These are phyloP conservation scores for Monocercomonoides exilis DNA, from an alignment of 78 protist species.

Conservation along the genomic window DNA sequence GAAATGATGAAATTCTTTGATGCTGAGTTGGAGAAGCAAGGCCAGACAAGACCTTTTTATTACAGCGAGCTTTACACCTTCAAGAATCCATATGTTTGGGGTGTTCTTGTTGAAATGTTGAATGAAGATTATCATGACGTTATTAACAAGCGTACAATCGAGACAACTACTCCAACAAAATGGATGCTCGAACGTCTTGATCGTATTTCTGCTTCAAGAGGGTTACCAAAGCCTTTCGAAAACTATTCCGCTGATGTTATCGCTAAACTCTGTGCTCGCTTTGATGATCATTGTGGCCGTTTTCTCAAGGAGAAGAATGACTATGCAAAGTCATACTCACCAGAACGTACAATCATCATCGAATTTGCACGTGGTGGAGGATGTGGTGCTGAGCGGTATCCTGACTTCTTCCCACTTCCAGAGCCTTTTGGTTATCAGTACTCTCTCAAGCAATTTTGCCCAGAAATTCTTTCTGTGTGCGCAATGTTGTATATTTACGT, in stretches of 20 bases:
- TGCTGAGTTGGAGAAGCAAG: background rate
- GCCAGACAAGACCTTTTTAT: slow-evolving; percentile 10
- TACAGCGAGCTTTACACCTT: background rate
- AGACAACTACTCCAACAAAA: background rate
- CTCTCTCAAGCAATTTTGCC: slow-evolving; percentile 13
- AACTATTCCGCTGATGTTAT: background rate
- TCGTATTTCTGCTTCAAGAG: background rate
- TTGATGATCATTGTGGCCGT: background rate
- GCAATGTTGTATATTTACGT: slow-evolving; percentile 38
- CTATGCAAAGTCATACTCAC: background rate
- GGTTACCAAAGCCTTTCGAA: background rate
- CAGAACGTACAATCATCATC: slow-evolving; percentile 20
- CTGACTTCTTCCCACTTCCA: slow-evolving; percentile 16
- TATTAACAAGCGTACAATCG: background rate
- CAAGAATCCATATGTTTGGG: slow-evolving; percentile 15
- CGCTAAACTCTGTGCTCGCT: background rate
- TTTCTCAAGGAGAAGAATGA: slow-evolving; percentile 12
- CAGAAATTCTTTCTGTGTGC: slow-evolving; percentile 12
- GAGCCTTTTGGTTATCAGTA: slow-evolving; percentile 15
- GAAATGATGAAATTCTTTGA: slow-evolving; percentile 21
- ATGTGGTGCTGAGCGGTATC: background rate
- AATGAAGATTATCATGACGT: slow-evolving; percentile 37
- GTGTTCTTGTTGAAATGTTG: slow-evolving; percentile 14
- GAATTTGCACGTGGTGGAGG: slow-evolving; percentile 45
- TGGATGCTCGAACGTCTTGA: slow-evolving; percentile 19